Evolutionary conservation across 345 rosid species (phyloP).

Genomic region (Linum lewisii): DNA sequence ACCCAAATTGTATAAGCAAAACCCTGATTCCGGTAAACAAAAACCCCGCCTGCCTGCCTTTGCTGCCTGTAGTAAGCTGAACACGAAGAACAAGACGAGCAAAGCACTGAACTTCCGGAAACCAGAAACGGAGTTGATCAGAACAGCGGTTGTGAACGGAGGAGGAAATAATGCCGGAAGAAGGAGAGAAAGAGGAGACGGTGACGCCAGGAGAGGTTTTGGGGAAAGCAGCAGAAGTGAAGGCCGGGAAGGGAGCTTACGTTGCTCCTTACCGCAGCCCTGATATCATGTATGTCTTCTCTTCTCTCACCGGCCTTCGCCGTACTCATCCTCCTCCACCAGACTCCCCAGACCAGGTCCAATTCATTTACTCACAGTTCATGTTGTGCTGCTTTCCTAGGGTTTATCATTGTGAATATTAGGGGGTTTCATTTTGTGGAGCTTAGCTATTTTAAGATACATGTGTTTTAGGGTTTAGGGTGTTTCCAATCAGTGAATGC

Average conservation of each 20-base stretch:
- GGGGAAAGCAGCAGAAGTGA: constrained; percentile 49
- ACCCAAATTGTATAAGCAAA: too few relatives aligned
- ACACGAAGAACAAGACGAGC: not conserved
- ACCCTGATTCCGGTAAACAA: too few relatives aligned
- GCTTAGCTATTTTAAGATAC: too few relatives aligned
- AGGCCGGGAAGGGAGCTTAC: constrained; percentile 78
- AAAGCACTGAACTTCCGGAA: not conserved
- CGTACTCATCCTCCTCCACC: constrained; percentile 37
- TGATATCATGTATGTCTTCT: constrained; percentile 36
- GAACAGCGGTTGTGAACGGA: not conserved
- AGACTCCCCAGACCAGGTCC: constrained; percentile 67
- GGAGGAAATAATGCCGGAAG: constrained; percentile 15
- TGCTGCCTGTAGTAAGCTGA: too few relatives aligned
- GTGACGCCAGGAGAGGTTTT: constrained; percentile 83
- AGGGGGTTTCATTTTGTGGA: too few relatives aligned
- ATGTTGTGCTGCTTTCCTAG: not conserved
- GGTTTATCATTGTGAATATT: constrained; percentile 11
- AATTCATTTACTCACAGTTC: not conserved
- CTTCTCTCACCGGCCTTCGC: constrained; percentile 67
- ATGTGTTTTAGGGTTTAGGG: not conserved
- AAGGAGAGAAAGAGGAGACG: constrained; percentile 25
- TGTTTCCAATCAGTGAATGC: not conserved
- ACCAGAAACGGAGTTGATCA: not conserved
- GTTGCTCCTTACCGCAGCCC: constrained; percentile 39
- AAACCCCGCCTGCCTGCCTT: too few relatives aligned